These are phyloP conservation scores for Chaetomiaceae sp. DNA, from an alignment of 2,329 filamentous ascomycete species.

Conservation along the genomic window DNA sequence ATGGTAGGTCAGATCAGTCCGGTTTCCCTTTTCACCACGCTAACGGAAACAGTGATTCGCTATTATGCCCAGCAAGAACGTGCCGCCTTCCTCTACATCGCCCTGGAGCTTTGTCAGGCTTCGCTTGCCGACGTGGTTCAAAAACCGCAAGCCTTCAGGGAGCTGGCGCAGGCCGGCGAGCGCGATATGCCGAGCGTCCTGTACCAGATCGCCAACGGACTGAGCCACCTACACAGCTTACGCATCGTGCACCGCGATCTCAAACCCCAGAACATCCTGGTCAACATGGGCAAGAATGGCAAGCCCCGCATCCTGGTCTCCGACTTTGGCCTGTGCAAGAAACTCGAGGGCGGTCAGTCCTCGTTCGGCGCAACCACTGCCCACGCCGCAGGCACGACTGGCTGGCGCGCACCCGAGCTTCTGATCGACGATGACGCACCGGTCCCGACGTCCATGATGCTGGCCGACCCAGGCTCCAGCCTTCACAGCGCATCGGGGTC, in stretches of 20 bases:
- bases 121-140: constrained; percentile 90
- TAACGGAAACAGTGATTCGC: constrained; percentile 65
- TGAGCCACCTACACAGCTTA: constrained; percentile 82
- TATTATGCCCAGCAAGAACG: constrained; percentile 92
- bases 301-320: constrained; percentile 87
- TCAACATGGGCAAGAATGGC: constrained; percentile 65
- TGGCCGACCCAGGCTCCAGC: constrained; percentile 50
- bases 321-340: constrained; percentile 97
- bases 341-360: constrained; percentile 87
- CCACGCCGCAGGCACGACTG: constrained; percentile 86
- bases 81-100: constrained; percentile 90
- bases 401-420: constrained; percentile 94
- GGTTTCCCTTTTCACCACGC: neutral
- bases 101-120: constrained; percentile 86
- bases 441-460: constrained; percentile 37
- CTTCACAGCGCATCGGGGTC: constrained; percentile 43
- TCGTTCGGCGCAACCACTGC: constrained; percentile 93
- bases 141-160: constrained; percentile 60
- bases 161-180: constrained; percentile 67
- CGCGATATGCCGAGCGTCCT: constrained; percentile 74
- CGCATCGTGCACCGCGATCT: constrained; percentile 96
- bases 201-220: constrained; percentile 83
- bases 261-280: constrained; percentile 95
- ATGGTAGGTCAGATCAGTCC: constrained; percentile 53
- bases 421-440: constrained; percentile 72